A percentile compares a stretch with the other conserved stretches of the same genome.
phyloP scores from a whole-genome alignment of 2,329 filamentous ascomycete genomes.

The Talaromyces sp. region DNA sequence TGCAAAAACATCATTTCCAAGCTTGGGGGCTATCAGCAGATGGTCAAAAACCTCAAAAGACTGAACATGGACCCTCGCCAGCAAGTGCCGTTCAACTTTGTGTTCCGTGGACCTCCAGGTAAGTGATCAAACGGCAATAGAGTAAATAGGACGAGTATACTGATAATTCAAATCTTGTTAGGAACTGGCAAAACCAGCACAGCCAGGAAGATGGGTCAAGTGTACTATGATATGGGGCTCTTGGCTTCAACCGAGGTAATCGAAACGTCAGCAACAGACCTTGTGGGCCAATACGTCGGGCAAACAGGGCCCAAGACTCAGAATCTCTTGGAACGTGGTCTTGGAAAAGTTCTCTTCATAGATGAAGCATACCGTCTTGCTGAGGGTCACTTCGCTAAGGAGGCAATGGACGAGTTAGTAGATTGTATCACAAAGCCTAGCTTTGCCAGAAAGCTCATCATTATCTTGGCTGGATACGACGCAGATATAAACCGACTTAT shows the following conservation, averaged over 20 bases:
- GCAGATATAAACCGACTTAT: conserved; percentile 61
- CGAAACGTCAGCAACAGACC: conserved; percentile 62
- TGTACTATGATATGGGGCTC: conserved; percentile 71
- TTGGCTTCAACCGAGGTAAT: conserved; percentile 56
- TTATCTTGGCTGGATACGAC: conserved; percentile 66
- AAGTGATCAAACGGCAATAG: conserved; percentile 16
- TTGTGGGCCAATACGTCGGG: conserved; percentile 64
- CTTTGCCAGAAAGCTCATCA: conserved; percentile 57
- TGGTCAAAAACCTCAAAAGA: conserved; percentile 47
- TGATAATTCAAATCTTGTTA: neutral
- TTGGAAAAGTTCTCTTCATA: conserved; percentile 64
- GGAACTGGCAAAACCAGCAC: conserved; percentile 67
- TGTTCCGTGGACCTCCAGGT: conserved; percentile 64
- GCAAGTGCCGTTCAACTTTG: conserved; percentile 61
- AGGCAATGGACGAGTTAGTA: conserved; percentile 51
- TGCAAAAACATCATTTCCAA: conserved; percentile 51
- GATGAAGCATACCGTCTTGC: conserved; percentile 66
- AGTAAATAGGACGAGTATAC: neutral
- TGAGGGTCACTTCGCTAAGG: conserved; percentile 53
- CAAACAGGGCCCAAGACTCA: conserved; percentile 65
- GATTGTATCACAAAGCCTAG: conserved; percentile 52
- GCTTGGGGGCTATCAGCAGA: conserved; percentile 53
- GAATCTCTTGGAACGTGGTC: conserved; percentile 54
- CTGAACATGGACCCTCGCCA: conserved; percentile 53
- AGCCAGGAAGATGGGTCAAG: conserved; percentile 67